Percentiles rank a stretch among this genome's conserved stretches.
Evolutionary conservation across 1,284 basidiomycete genomes (phyloP).

Genomic region (Leccinum angustisporum): DNA sequence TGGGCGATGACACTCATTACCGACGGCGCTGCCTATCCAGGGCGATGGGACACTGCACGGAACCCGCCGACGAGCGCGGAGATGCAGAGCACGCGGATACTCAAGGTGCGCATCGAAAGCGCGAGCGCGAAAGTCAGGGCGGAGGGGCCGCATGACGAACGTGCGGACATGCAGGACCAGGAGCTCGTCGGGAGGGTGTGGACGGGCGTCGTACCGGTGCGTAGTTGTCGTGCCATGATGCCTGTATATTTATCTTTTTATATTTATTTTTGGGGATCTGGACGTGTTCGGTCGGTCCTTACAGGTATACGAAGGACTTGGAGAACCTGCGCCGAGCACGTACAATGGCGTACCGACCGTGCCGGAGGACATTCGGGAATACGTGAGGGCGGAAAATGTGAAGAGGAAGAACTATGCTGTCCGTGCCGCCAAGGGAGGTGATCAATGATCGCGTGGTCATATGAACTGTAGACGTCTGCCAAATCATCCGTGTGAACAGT

Average conservation of each 20-base stretch:
- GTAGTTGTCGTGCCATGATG: not conserved
- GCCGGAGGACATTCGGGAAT: conserved; percentile 24
- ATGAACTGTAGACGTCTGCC: not conserved
- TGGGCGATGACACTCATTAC: conserved; percentile 29
- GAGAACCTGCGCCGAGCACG: conserved; percentile 24
- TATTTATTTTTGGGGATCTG: not conserved
- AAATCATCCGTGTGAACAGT: not conserved
- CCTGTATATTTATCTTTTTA: not conserved
- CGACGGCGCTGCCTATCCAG: conserved; percentile 21
- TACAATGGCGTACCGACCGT: conserved; percentile 22
- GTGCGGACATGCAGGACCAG: conserved; percentile 16
- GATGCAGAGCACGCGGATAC: conserved; percentile 25
- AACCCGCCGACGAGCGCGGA: conserved; percentile 25
- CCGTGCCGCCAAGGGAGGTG: conserved; percentile 16
- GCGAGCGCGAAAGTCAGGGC: conserved; percentile 28
- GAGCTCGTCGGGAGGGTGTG: conserved; percentile 20
- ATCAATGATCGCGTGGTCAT: not conserved
- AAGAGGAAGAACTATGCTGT: conserved; percentile 25
- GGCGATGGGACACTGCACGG: conserved; percentile 25
- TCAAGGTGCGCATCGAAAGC: conserved; percentile 25
- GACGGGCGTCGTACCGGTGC: conserved; percentile 29
- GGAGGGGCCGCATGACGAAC: conserved; percentile 26
- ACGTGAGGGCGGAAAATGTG: conserved; percentile 24
- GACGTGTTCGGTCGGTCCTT: not conserved
- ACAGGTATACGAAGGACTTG: conserved; percentile 29